Conservation (phyloP, 202 grass and related monocot genomes). For the Digitaria exilis region DNA sequence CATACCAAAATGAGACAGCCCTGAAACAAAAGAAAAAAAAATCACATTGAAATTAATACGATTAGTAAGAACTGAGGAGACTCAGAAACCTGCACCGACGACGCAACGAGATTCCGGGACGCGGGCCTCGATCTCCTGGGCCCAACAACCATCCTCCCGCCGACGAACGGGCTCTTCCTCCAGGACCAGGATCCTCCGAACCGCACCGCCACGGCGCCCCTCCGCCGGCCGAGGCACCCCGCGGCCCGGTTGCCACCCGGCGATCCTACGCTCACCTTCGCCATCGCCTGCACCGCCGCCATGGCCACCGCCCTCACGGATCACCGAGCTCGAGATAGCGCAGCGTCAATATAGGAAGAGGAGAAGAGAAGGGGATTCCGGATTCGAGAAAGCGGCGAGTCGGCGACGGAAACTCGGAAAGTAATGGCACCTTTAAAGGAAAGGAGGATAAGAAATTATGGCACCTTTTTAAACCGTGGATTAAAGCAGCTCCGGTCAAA, state of each 20-base stretch:
- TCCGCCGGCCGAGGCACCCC: slow-evolving; percentile 27
- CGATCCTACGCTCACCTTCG: slow-evolving; percentile 36
- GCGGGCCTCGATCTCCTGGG: slow-evolving; percentile 38
- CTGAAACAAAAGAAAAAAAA: neutral
- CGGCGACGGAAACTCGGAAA: slow-evolving; percentile 39
- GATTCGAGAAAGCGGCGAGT: slow-evolving; percentile 38
- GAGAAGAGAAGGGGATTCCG: slow-evolving; percentile 5
- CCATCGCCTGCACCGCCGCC: slow-evolving; percentile 39
- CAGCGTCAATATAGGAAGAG: neutral
- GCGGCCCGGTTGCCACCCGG: neutral
- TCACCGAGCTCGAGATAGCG: slow-evolving; percentile 22
- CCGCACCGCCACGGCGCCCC: slow-evolving; percentile 44
- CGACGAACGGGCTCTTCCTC: slow-evolving; percentile 43
- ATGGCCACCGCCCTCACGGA: slow-evolving; percentile 13
- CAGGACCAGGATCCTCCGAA: slow-evolving; percentile 30
- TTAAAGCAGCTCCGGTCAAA: neutral
- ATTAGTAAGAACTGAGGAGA: neutral
- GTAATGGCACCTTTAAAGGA: neutral
- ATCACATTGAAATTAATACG: too few species aligned
- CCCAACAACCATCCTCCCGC: slow-evolving; percentile 46
- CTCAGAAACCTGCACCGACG: slow-evolving; percentile 50
- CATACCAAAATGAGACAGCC: neutral
- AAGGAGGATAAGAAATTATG: neutral
- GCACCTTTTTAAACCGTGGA: slow-evolving; percentile 31
- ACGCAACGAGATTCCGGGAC: slow-evolving; percentile 51